phyloP scores from a whole-genome alignment of 176 grass and related monocot genomes.

The Sorghum bicolor region Sorghum_bicolor_NCBIv3 NC_012874.2:2895001-2895500 shows the following conservation, averaged over 20 bases:
- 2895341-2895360: not conserved
- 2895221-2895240: not conserved
- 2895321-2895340: not conserved
- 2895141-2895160: not conserved
- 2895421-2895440: conserved; percentile 69
- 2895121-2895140: not conserved
- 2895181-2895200: conserved; percentile 12
- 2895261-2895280: not conserved
- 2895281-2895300: not conserved
- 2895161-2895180: not conserved
- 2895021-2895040: not conserved
- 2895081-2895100: conserved; percentile 5
- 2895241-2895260: not conserved
- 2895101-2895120: not conserved
- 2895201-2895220: not conserved
- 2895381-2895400: not conserved
- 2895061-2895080: not conserved
- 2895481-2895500: conserved; percentile 69
- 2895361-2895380: not conserved
- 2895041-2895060: not conserved
- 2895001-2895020: not conserved
- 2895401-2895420: not conserved
- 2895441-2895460: conserved; percentile 89
- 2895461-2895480: conserved; percentile 75
- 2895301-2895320: not conserved